phyloP scores from a whole-genome alignment of 2,329 filamentous ascomycete genomes.

The Diaporthe australafricana region DNA sequence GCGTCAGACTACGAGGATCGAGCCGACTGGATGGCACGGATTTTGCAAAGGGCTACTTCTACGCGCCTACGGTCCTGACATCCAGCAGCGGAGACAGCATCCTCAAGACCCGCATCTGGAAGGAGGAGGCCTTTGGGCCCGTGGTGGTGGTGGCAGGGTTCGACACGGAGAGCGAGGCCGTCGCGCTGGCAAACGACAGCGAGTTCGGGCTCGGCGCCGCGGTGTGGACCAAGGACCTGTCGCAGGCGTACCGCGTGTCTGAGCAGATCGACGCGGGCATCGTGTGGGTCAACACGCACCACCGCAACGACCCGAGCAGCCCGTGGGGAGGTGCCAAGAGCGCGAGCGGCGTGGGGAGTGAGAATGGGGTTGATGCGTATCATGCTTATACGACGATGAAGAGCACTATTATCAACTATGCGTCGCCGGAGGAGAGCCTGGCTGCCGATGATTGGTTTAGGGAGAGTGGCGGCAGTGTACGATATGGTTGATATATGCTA shows the following conservation, averaged over 20 bases:
- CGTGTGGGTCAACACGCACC: slow-evolving; percentile 71
- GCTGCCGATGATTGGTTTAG: slow-evolving; percentile 76
- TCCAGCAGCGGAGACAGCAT: slow-evolving; percentile 67
- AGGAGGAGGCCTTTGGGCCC: slow-evolving; percentile 86
- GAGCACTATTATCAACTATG: slow-evolving; percentile 78
- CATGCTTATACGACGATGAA: slow-evolving; percentile 70
- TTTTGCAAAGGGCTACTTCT: slow-evolving; percentile 76
- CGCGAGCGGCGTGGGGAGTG: slow-evolving; percentile 75
- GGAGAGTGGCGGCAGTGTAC: slow-evolving; percentile 65
- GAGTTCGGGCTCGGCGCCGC: slow-evolving; percentile 83
- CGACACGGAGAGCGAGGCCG: slow-evolving; percentile 77
- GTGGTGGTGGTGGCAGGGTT: slow-evolving; percentile 82
- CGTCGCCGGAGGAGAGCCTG: slow-evolving; percentile 62
- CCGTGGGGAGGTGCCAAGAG: slow-evolving; percentile 75
- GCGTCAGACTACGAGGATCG: slow-evolving; percentile 57
- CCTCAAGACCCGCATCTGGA: slow-evolving; percentile 78
- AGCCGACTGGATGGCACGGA: slow-evolving; percentile 64
- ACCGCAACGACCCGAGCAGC: slow-evolving; percentile 78
- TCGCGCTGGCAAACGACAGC: slow-evolving; percentile 78
- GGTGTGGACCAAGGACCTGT: slow-evolving; percentile 80
- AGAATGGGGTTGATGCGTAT: slow-evolving; percentile 77
- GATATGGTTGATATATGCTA: slow-evolving; percentile 64
- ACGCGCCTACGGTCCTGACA: slow-evolving; percentile 79
- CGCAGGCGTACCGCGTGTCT: slow-evolving; percentile 78
- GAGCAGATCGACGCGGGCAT: slow-evolving; percentile 77